These are phyloP conservation scores for Cystobasidiaceae sp. DNA, from an alignment of 1,284 basidiomycete genomes.

Conservation along the genomic window DNA sequence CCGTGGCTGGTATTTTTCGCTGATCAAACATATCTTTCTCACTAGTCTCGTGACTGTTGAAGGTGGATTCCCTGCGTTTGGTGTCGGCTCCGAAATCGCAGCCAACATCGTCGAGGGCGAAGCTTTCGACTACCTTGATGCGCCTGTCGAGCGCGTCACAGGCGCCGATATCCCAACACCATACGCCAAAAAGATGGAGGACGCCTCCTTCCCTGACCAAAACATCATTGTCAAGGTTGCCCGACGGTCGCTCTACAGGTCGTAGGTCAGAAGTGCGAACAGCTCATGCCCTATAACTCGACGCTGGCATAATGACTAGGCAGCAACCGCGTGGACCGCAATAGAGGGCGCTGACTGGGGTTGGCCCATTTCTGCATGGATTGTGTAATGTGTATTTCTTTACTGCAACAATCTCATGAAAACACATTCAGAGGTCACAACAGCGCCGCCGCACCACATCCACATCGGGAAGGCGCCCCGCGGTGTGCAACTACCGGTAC, in stretches of 20 bases:
- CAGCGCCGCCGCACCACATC: too few relatives aligned
- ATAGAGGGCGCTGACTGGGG: too few relatives aligned
- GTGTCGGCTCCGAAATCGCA: constrained; percentile 90
- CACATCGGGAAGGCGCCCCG: too few relatives aligned
- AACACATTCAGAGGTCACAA: too few relatives aligned
- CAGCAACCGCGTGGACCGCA: too few relatives aligned
- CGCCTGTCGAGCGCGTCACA: constrained; percentile 93
- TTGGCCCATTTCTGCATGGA: too few relatives aligned
- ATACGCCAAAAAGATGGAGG: constrained; percentile 82
- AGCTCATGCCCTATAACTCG: too few relatives aligned
- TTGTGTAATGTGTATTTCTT: too few relatives aligned
- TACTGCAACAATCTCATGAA: too few relatives aligned
- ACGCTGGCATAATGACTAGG: too few relatives aligned
- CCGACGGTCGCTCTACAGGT: constrained; percentile 71
- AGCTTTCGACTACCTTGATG: constrained; percentile 86
- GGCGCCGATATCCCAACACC: constrained; percentile 95
- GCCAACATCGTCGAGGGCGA: constrained; percentile 69
- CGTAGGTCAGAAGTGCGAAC: too few relatives aligned
- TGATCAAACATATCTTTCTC: not conserved
- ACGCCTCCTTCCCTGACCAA: constrained; percentile 85
- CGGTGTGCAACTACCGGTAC: too few relatives aligned
- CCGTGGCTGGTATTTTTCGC: not conserved
- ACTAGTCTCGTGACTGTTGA: constrained; percentile 91
- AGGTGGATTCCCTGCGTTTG: constrained; percentile 97
- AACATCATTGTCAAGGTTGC: constrained; percentile 81